Evolutionary conservation across 2,329 filamentous ascomycete genomes (phyloP).

Genomic region (Keithomyces neogunnii): DNA sequence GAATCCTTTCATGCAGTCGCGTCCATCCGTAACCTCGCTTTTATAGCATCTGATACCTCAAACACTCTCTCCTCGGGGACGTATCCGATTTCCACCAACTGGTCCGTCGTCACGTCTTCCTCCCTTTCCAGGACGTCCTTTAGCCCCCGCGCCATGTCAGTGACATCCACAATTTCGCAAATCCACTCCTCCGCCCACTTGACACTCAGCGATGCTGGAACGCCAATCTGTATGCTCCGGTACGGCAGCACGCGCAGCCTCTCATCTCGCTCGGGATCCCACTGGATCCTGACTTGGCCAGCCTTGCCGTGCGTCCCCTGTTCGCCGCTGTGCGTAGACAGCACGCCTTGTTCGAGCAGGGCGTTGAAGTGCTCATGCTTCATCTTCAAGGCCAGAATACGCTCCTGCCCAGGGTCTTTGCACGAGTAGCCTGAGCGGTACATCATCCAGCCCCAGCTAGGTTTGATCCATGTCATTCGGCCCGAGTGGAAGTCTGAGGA

Average conservation of each 20-base stretch:
- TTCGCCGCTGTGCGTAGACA: slow-evolving; percentile 20
- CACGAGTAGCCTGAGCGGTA: slow-evolving; percentile 53
- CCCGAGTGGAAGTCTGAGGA: slow-evolving; percentile 41
- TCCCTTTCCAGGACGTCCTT: slow-evolving; percentile 35
- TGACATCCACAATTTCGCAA: slow-evolving; percentile 49
- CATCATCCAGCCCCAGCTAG: slow-evolving; percentile 56
- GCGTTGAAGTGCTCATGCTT: slow-evolving; percentile 38
- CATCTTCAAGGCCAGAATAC: slow-evolving; percentile 50
- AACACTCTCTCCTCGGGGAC: slow-evolving; percentile 37
- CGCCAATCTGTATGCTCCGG: slow-evolving; percentile 54
- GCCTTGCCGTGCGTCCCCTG: slow-evolving; percentile 16
- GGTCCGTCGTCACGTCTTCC: slow-evolving; percentile 21
- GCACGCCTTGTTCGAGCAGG: slow-evolving; percentile 30
- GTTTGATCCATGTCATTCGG: slow-evolving; percentile 60
- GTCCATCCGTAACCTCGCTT: slow-evolving; percentile 23
- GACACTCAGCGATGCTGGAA: slow-evolving; percentile 36
- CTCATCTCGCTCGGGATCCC: slow-evolving; percentile 51
- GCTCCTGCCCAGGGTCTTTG: slow-evolving; percentile 45
- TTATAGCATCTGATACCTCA: slow-evolving; percentile 29
- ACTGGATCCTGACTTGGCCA: slow-evolving; percentile 45
- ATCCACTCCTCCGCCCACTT: slow-evolving; percentile 44
- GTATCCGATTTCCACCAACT: slow-evolving; percentile 28
- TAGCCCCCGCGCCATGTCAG: slow-evolving; percentile 39
- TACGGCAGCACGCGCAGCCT: slow-evolving; percentile 35
- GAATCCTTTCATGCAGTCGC: not conserved